Base-by-base conservation (phyloP, 768 basidiomycete genomes). In the Kwoniella mangroviensis region DNA sequence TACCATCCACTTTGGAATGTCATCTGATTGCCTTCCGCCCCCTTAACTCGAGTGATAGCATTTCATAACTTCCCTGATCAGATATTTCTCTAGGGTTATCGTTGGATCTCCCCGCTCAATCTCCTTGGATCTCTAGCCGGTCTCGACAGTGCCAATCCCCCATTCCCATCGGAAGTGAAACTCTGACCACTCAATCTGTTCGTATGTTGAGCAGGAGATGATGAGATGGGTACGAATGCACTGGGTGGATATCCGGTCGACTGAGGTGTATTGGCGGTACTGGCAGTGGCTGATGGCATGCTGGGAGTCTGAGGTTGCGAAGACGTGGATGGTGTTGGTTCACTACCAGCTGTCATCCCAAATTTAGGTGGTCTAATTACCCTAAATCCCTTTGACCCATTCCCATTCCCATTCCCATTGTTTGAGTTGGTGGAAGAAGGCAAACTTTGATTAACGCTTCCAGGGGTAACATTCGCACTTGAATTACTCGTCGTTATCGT, bases 351-450 rank as follows among this genome's bases (percentile, higher is more conserved):
- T 11, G 41, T 58, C 22, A 59, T 55, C 12, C 49, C 59, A 21
- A 61, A 61, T 60, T 55, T 60, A 15, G 63, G 45, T 56, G 68
- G 24, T 43, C 62, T 45, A 41, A 66, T 68, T 2, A 71, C 70
- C 49, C 56, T 68, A 63, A 75, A 75, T 15, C 70, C 62, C 62
- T 69, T 71, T 17, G 45, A 42, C 53, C 56, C 69, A 49, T 59
- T 54, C n/a, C 40, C 28, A 21, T 17, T 17, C 17, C 65, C 64
- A 60, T 42, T 59, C 9, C 67, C 53, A 42, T 57, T 55, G 17
- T 34, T 19, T 3, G 45, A 41, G 9, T 28, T 19, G 11, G 53
- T 21, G 15, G 21, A n/a, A 54, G 34, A 60, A 22, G 41, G 58
- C 10, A 21, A 42, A 54, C 24, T 60, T 21, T 24, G 41, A 12